A percentile compares a stretch with the other conserved stretches of the same genome.
These are phyloP conservation scores for Mortierella sp. DNA, from an alignment of 371 early-diverging fungal genomes.

Conservation along the genomic window DNA sequence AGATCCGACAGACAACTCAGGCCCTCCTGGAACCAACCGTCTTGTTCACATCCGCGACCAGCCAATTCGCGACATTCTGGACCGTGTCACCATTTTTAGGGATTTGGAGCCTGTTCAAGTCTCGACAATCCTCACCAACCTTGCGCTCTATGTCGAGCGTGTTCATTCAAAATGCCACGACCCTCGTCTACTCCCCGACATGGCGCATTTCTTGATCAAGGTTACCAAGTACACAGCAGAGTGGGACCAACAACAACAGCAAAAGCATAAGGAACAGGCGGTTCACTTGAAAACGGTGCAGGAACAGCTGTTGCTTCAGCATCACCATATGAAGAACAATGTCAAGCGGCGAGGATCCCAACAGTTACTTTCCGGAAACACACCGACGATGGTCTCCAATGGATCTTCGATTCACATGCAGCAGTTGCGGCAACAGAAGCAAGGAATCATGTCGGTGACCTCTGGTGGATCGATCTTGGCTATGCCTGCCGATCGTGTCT, in stretches of 20 bases:
- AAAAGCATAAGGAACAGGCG: conserved; percentile 33
- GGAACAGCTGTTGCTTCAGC: conserved; percentile 24
- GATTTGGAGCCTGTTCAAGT: conserved; percentile 70
- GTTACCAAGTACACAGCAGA: conserved; percentile 53
- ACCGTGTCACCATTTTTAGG: conserved; percentile 66
- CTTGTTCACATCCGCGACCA: conserved; percentile 70
- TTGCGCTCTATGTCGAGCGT: conserved; percentile 66
- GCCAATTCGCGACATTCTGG: conserved; percentile 72
- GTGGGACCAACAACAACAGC: conserved; percentile 50
- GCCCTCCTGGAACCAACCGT: conserved; percentile 24
- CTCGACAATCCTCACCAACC: conserved; percentile 69
- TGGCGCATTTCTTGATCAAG: conserved; percentile 51
- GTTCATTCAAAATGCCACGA: conserved; percentile 63
- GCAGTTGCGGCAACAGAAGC: conserved; percentile 8
- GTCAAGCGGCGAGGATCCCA: conserved; percentile 11
- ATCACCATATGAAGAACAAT: conserved; percentile 19
- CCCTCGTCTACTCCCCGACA: conserved; percentile 34
- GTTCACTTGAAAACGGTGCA: conserved; percentile 22
- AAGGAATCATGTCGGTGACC: conserved; percentile 27
- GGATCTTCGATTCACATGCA: conserved; percentile 9
- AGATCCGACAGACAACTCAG: conserved; percentile 53
- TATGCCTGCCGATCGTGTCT: neutral
- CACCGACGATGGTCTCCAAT: conserved; percentile 30
- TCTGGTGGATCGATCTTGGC: conserved; percentile 23
- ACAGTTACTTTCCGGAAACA: conserved; percentile 15